Conservation (phyloP, 176 grass and related monocot genomes). For the Oropetium thomaeum region DNA sequence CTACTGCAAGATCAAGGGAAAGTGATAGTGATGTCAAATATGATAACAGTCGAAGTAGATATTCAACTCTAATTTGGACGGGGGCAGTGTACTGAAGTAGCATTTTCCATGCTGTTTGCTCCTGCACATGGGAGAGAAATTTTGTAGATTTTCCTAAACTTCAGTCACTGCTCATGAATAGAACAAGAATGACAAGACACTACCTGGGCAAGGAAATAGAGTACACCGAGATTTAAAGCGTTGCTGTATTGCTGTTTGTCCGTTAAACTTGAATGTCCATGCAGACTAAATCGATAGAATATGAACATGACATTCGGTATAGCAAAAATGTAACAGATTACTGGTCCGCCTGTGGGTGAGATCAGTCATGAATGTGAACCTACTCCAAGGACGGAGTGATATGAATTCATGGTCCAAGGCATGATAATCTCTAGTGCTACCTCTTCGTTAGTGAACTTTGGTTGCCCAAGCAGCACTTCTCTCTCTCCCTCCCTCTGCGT, state of each 20-base stretch:
- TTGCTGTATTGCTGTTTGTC: neutral
- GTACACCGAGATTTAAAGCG: conserved; percentile 30
- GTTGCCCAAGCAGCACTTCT: too few relatives aligned
- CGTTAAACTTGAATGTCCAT: neutral
- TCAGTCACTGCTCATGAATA: conserved; percentile 19
- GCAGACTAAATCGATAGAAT: neutral
- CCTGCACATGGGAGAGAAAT: conserved; percentile 49
- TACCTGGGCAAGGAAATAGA: conserved; percentile 39
- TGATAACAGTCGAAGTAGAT: conserved; percentile 21
- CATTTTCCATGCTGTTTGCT: conserved; percentile 28
- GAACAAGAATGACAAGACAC: conserved; percentile 23
- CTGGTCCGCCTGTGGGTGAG: neutral
- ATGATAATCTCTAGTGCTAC: too few relatives aligned
- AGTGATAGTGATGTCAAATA: conserved; percentile 34
- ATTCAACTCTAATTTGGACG: conserved; percentile 15
- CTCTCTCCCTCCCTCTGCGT: too few relatives aligned
- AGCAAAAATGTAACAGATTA: neutral
- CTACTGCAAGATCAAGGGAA: conserved; percentile 93
- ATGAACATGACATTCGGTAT: neutral
- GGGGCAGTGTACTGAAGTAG: conserved; percentile 30
- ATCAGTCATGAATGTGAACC: neutral
- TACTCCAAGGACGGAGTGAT: too few relatives aligned
- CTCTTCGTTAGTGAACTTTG: too few relatives aligned
- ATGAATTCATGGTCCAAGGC: too few relatives aligned
- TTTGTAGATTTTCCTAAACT: conserved; percentile 47